Evolutionary conservation across 352 stramenopile genomes (phyloP).

Genomic region (Pythium periplocum): DNA sequence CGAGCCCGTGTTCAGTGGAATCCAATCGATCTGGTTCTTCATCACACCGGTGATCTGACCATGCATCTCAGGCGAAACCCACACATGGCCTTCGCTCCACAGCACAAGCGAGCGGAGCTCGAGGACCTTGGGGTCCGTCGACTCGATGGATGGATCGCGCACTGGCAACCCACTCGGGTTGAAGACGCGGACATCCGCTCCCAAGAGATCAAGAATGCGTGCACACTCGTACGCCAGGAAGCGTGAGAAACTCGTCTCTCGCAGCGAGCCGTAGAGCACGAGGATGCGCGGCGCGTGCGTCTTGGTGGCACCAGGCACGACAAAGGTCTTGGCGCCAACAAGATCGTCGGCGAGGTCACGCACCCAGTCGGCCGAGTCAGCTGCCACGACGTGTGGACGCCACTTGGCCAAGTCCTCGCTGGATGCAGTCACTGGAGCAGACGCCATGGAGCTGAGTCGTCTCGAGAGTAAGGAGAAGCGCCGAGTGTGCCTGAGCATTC

Average conservation of each 20-base stretch:
- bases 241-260: constrained; percentile 41
- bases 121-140: constrained; percentile 42
- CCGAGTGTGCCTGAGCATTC: too few relatives aligned
- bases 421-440: too few relatives aligned
- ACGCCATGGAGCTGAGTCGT: too few relatives aligned
- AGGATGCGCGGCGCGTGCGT: constrained; percentile 39
- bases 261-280: constrained; percentile 56
- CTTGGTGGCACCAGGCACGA: constrained; percentile 15
- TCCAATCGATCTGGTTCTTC: constrained; percentile 77
- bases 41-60: constrained; percentile 55
- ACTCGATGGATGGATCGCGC: constrained; percentile 43
- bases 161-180: constrained; percentile 40
- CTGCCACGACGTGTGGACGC: constrained; percentile 19
- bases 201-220: constrained; percentile 48
- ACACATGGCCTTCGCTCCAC: constrained; percentile 66
- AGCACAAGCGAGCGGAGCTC: constrained; percentile 50
- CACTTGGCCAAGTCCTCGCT: background rate
- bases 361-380: constrained; percentile 20
- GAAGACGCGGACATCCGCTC: constrained; percentile 48
- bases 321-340: constrained; percentile 9
- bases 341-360: constrained; percentile 20
- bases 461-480: too few relatives aligned
- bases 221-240: constrained; percentile 51
- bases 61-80: constrained; percentile 62
- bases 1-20: constrained; percentile 51